These are phyloP conservation scores for Sporothrix globosa DNA, from an alignment of 2,329 filamentous ascomycete genomes.

Conservation along the genomic window DNA sequence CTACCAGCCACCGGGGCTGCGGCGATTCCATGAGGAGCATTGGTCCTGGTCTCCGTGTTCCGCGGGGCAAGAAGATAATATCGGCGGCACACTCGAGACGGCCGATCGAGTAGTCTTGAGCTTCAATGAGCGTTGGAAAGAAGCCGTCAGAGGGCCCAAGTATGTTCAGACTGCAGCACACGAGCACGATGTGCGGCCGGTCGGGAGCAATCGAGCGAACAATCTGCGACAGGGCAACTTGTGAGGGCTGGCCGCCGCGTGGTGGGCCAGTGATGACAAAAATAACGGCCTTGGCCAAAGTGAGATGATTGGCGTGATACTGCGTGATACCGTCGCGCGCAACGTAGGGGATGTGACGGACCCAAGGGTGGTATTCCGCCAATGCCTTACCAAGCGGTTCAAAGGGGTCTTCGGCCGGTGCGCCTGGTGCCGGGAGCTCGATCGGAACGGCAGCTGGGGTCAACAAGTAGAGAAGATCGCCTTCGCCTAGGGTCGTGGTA, in stretches of 20 bases:
- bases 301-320: constrained; percentile 65
- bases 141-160: constrained; percentile 46
- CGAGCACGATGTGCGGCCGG: constrained; percentile 56
- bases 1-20: constrained; percentile 48
- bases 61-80: constrained; percentile 52
- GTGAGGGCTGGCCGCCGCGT: constrained; percentile 53
- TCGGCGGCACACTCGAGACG: constrained; percentile 57
- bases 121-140: constrained; percentile 58
- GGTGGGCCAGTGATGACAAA: constrained; percentile 61
- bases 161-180: constrained; percentile 53
- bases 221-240: constrained; percentile 52
- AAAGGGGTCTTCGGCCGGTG: constrained; percentile 64
- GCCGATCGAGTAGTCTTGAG: constrained; percentile 51
- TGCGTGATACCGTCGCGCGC: constrained; percentile 65
- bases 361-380: constrained; percentile 59
- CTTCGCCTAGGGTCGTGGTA: constrained; percentile 49
- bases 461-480: constrained; percentile 63
- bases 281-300: constrained; percentile 61
- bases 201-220: constrained; percentile 36
- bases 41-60: constrained; percentile 27
- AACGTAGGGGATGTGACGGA: constrained; percentile 74
- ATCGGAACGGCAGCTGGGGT: constrained; percentile 59
- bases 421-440: constrained; percentile 47
- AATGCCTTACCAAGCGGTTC: constrained; percentile 69
- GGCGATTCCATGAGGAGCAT: constrained; percentile 41